Base-by-base conservation (phyloP, 257 asterid species). In the Galeopsis tetrahit region DNA sequence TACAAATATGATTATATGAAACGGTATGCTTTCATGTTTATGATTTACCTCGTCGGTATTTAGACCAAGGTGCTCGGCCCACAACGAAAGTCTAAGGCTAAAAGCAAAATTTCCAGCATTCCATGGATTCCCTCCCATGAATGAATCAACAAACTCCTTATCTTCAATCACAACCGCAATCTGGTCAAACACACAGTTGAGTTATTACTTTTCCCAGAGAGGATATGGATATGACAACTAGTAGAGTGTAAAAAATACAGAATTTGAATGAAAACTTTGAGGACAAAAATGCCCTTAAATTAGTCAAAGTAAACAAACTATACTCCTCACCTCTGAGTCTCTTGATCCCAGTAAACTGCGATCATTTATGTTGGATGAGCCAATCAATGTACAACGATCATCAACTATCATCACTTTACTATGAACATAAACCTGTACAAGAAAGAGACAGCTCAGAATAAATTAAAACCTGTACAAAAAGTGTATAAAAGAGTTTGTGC, bases 261-360 rank as follows among this genome's bases (percentile, higher is more conserved):
- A 40, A 40, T 40, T 40, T 2, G 46, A 40, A 31, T 42, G 15
- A 28, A 38, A 38, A 38, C 5, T 21, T 21, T 21, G 28, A 21
- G 28, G 8, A 38, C 9, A 6, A 38, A 38, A 38, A 38, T 10
- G 51, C 11, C 51, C 14, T 10, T 44, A 10, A 10, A 3, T 44
- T 44, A 10, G 51, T 44, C 14, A 8, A 44, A 1, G 49, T 10
- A 44, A 10, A n/a, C n/a, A 7, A 44, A 44, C 8, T 49, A 49
- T 48, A 48, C 15, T 46, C 15, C 48, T 77, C 70, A 93, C 98
- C 91, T 93, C 98, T n/a, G 97, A 89, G 77, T 93, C 98, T 82
- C 97, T 87, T 67, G 98, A 89, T 51, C 98, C 98, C 73, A 93
- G 88, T 77, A 93, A 87, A 78, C 98, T 93, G 81, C 98, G 93